Percentiles rank a stretch among this genome's conserved stretches.
phyloP scores from a whole-genome alignment of 2,329 filamentous ascomycete genomes.

The Epichloe gansuensis region DNA sequence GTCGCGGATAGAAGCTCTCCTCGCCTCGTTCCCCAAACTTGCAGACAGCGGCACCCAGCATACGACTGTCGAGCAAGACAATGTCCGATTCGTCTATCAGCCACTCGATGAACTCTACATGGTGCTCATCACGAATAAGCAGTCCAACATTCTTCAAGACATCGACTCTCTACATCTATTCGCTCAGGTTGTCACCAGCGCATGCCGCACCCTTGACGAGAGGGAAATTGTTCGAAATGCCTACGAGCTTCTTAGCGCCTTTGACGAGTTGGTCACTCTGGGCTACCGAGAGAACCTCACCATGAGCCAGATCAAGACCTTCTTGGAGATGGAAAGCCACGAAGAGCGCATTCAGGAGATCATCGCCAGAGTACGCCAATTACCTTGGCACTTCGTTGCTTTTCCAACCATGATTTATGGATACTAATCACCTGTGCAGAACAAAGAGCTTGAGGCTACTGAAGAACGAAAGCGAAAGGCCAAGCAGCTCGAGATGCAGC shows the following conservation, averaged over 20 bases:
- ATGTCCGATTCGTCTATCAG: constrained; percentile 98
- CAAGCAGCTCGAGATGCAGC: constrained; percentile 97
- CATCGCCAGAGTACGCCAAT: constrained; percentile 61
- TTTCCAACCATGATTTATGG: not conserved
- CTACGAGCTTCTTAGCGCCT: constrained; percentile 90
- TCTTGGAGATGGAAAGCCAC: constrained; percentile 98
- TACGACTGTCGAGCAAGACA: constrained; percentile 97
- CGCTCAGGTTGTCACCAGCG: constrained; percentile 90
- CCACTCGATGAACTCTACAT: constrained; percentile 99
- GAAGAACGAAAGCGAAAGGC: constrained; percentile 98
- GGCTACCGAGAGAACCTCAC: constrained; percentile 95
- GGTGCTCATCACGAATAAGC: constrained; percentile 97
- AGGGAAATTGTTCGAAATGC: constrained; percentile 90
- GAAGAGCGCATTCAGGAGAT: constrained; percentile 99
- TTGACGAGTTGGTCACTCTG: constrained; percentile 91
- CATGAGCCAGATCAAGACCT: constrained; percentile 95
- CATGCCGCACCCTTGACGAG: constrained; percentile 93
- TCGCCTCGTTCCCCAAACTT: constrained; percentile 95
- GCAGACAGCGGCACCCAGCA: constrained; percentile 94
- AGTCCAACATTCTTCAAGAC: constrained; percentile 98
- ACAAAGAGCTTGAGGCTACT: constrained; percentile 96
- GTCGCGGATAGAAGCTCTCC: constrained; percentile 88
- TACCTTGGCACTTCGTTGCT: not conserved
- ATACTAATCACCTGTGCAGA: constrained; percentile 39
- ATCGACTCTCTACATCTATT: constrained; percentile 98